A percentile compares a stretch with the other conserved stretches of the same genome.
phyloP scores from a whole-genome alignment of 2,329 filamentous ascomycete genomes.

The Sclerotinia spermophila region DNA sequence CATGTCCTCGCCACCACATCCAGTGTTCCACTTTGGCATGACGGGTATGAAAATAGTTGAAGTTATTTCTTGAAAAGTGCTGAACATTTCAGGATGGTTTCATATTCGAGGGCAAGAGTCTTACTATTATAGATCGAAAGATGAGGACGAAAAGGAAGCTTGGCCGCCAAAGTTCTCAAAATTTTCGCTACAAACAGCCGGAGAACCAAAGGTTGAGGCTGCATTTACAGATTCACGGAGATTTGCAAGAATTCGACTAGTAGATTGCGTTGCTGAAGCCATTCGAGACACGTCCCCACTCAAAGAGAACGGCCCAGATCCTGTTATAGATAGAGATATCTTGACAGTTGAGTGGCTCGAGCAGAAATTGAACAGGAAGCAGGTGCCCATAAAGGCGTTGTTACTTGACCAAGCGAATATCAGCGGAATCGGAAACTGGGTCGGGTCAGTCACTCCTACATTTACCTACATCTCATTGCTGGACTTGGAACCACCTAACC shows the following conservation, averaged over 20 bases:
- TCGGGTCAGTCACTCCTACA: slow-evolving; percentile 53
- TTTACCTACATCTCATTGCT: not conserved
- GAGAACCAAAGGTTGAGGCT: slow-evolving; percentile 51
- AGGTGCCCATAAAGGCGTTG: slow-evolving; percentile 83
- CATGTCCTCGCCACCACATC: slow-evolving; percentile 73
- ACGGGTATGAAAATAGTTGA: slow-evolving; percentile 44
- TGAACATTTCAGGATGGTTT: slow-evolving; percentile 61
- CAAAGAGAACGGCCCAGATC: slow-evolving; percentile 90
- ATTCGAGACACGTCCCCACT: slow-evolving; percentile 76
- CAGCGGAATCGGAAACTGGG: slow-evolving; percentile 95
- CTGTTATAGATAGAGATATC: slow-evolving; percentile 73
- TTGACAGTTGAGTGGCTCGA: slow-evolving; percentile 74
- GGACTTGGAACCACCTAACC: not conserved
- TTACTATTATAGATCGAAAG: slow-evolving; percentile 71
- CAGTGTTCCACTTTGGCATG: slow-evolving; percentile 84
- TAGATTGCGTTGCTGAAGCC: slow-evolving; percentile 72
- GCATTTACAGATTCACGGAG: slow-evolving; percentile 84
- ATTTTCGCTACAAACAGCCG: slow-evolving; percentile 67
- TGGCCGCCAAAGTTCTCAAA: slow-evolving; percentile 95
- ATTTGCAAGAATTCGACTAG: slow-evolving; percentile 73
- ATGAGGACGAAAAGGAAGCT: slow-evolving; percentile 42
- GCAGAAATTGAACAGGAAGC: slow-evolving; percentile 68
- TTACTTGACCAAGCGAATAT: slow-evolving; percentile 85
- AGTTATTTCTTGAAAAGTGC: slow-evolving; percentile 14
- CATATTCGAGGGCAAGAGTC: slow-evolving; percentile 77